Evolutionary conservation across 2,329 filamentous ascomycete genomes (phyloP).

Genomic region (Immersiporthe knoxdaviesiana): DNA sequence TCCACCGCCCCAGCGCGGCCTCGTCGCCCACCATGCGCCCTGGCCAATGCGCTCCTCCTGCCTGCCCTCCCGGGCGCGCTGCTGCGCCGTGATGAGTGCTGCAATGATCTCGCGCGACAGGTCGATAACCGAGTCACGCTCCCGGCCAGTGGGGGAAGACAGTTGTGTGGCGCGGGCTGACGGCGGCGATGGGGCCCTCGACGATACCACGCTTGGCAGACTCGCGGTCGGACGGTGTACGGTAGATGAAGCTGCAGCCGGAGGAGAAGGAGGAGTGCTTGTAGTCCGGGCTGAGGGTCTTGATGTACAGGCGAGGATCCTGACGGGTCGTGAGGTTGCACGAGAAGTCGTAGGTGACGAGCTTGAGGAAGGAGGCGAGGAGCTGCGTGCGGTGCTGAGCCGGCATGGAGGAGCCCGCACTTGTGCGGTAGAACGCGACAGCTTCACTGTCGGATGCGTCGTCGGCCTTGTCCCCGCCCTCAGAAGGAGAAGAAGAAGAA

Average conservation of each 20-base stretch:
- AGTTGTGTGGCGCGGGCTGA: conserved; percentile 60
- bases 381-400: conserved; percentile 60
- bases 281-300: conserved; percentile 38
- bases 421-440: conserved; percentile 48
- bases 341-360: conserved; percentile 68
- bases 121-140: conserved; percentile 64
- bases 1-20: conserved; percentile 66
- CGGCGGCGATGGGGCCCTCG: conserved; percentile 64
- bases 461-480: conserved; percentile 27
- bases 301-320: conserved; percentile 63
- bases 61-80: conserved; percentile 61
- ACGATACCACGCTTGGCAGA: conserved; percentile 62
- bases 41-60: conserved; percentile 60
- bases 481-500: too few species aligned
- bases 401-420: conserved; percentile 59
- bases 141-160: conserved; percentile 49
- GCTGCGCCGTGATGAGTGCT: conserved; percentile 65
- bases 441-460: conserved; percentile 21
- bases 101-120: conserved; percentile 64
- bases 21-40: conserved; percentile 64
- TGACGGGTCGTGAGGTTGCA: conserved; percentile 62
- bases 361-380: conserved; percentile 63
- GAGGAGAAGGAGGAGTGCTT: conserved; percentile 61
- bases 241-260: conserved; percentile 62
- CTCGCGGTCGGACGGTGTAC: conserved; percentile 62